Evolutionary conservation across 2,329 filamentous ascomycete species (phyloP).

Genomic region (Trichoderma sp.): DNA sequence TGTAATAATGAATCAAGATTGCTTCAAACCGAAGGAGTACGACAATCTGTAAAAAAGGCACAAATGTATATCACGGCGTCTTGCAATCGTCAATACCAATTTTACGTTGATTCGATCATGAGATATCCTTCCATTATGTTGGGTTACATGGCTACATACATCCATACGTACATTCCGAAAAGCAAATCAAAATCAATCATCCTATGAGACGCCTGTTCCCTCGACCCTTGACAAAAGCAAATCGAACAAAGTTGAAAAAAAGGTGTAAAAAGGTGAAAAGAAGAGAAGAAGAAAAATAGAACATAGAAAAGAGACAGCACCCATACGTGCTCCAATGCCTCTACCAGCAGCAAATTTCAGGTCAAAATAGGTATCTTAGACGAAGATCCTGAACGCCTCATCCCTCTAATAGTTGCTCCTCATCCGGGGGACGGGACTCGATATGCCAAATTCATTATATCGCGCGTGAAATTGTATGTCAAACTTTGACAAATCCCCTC

Average conservation of each 20-base stretch:
- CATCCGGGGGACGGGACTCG: conserved; percentile 22
- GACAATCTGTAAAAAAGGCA: neutral
- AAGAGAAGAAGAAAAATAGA: neutral
- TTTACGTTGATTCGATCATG: neutral
- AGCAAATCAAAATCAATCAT: neutral
- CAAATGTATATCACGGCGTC: neutral
- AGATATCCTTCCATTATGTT: neutral
- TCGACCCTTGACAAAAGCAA: neutral
- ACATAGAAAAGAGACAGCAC: neutral
- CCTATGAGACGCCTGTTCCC: neutral
- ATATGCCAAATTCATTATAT: conserved; percentile 28
- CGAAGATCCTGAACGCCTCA: conserved; percentile 17
- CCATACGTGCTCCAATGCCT: neutral
- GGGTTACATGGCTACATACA: neutral
- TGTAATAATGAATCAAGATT: neutral
- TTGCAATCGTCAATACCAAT: neutral
- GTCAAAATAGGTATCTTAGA: neutral
- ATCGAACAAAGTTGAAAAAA: neutral
- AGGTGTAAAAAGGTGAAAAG: neutral
- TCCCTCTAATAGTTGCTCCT: neutral
- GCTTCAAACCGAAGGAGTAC: no score
- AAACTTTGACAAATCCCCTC: neutral
- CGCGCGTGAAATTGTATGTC: conserved; percentile 26
- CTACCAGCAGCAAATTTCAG: neutral
- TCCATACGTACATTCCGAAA: neutral